Percentiles rank a stretch among this genome's conserved stretches.
phyloP scores from a whole-genome alignment of 2,329 filamentous ascomycete species.

The Drechslerella dactyloides region DNA sequence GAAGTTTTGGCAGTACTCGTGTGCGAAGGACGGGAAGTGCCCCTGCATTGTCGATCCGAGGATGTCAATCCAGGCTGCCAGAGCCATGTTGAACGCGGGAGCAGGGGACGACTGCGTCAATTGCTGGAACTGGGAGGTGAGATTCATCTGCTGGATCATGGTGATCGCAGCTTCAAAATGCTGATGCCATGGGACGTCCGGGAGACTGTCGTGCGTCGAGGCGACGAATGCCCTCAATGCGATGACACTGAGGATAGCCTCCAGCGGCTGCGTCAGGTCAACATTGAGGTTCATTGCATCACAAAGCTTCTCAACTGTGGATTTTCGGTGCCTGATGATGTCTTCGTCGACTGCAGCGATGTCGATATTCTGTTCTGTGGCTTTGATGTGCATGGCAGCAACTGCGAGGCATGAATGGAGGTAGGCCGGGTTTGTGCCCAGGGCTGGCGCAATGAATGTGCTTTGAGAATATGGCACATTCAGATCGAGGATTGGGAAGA shows the following conservation, averaged over 20 bases:
- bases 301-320: slow-evolving; percentile 84
- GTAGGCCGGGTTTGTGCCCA: slow-evolving; percentile 91
- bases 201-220: slow-evolving; percentile 79
- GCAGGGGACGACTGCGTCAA: slow-evolving; percentile 56
- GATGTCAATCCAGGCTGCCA: slow-evolving; percentile 96
- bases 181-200: slow-evolving; percentile 94
- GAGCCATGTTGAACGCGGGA: slow-evolving; percentile 89
- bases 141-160: slow-evolving; percentile 81
- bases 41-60: slow-evolving; percentile 91
- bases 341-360: slow-evolving; percentile 73
- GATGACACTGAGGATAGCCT: slow-evolving; percentile 91
- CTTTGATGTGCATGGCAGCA: slow-evolving; percentile 88
- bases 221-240: slow-evolving; percentile 92
- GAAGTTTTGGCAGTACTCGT: slow-evolving; percentile 95
- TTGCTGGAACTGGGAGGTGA: slow-evolving; percentile 72
- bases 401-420: slow-evolving; percentile 95
- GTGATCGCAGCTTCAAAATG: slow-evolving; percentile 92
- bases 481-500: slow-evolving; percentile 90
- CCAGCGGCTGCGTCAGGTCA: slow-evolving; percentile 84
- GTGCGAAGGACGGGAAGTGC: slow-evolving; percentile 82
- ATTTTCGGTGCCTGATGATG: slow-evolving; percentile 88
- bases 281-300: slow-evolving; percentile 79
- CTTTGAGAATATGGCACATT: slow-evolving; percentile 85
- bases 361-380: slow-evolving; percentile 67
- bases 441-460: slow-evolving; percentile 81